Conservation (phyloP, 1,139 yeast genomes). For the Taphrina populina region DNA sequence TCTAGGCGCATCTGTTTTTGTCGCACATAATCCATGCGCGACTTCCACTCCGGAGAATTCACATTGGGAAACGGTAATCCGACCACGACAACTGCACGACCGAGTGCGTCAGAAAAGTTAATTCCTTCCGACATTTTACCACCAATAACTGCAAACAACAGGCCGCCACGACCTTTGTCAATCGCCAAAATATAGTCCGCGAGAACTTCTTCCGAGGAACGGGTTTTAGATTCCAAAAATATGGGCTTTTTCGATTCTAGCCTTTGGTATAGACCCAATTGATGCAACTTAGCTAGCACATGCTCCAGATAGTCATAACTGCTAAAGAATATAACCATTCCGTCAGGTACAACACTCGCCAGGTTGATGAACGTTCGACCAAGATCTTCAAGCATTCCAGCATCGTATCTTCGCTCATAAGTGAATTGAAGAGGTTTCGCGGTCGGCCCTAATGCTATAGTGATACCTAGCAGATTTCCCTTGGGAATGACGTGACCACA, state of each 20-base stretch:
- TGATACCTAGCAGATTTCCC: conserved; percentile 61
- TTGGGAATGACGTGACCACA: conserved; percentile 87
- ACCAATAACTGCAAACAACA: conserved; percentile 82
- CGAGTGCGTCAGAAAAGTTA: conserved; percentile 80
- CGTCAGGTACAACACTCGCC: conserved; percentile 59
- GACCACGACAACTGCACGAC: conserved; percentile 81
- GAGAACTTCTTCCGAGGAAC: conserved; percentile 51
- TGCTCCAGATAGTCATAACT: conserved; percentile 70
- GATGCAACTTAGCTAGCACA: conserved; percentile 57
- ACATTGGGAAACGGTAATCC: conserved; percentile 91
- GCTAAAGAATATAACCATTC: conserved; percentile 75
- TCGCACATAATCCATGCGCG: conserved; percentile 62
- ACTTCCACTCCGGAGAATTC: conserved; percentile 76
- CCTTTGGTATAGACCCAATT: conserved; percentile 1
- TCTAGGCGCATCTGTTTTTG: background rate
- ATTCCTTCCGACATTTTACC: conserved; percentile 95
- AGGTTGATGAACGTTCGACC: conserved; percentile 55
- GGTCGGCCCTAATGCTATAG: conserved; percentile 48
- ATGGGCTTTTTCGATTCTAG: conserved; percentile 39
- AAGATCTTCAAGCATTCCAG: conserved; percentile 52
- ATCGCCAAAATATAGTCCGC: conserved; percentile 51
- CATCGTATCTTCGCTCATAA: conserved; percentile 59
- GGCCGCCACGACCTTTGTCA: conserved; percentile 53
- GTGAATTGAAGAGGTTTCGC: conserved; percentile 60
- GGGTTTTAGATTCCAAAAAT: conserved; percentile 48